phyloP scores from a whole-genome alignment of 192 early-diverging fungal genomes.

The Paraglomus occultum region DNA sequence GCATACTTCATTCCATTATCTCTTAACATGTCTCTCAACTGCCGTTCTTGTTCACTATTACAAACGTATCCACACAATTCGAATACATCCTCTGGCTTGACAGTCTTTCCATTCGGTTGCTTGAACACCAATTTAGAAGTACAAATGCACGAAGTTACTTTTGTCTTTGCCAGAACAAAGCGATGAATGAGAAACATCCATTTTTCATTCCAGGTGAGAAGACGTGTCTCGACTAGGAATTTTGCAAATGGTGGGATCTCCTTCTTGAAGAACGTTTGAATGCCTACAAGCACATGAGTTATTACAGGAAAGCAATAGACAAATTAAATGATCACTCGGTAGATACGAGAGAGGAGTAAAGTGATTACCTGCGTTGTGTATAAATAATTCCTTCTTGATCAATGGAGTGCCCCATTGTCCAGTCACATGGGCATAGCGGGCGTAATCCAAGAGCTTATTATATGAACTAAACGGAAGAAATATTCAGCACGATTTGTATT shows the following conservation, averaged over 20 bases:
- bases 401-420: slow-evolving; percentile 6
- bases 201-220: slow-evolving; percentile 54
- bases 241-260: slow-evolving; percentile 48
- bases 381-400: neutral
- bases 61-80: neutral
- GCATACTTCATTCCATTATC: neutral
- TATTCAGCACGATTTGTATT: neutral
- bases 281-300: neutral
- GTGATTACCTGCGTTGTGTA: neutral
- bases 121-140: slow-evolving; percentile 3
- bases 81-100: neutral
- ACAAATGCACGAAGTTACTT: neutral
- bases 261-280: slow-evolving; percentile 39
- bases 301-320: neutral
- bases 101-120: slow-evolving; percentile 13
- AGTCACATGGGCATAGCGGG: slow-evolving; percentile 40
- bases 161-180: slow-evolving; percentile 17
- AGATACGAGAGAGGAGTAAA: neutral
- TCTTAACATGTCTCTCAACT: neutral
- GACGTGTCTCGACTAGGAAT: slow-evolving; percentile 46
- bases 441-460: slow-evolving; percentile 53
- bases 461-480: slow-evolving; percentile 35
- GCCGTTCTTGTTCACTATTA: neutral
- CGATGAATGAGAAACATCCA: slow-evolving; percentile 50
- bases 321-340: neutral